Conservation (phyloP, 805 yeast species). For the Priceomyces melissophilus region DNA sequence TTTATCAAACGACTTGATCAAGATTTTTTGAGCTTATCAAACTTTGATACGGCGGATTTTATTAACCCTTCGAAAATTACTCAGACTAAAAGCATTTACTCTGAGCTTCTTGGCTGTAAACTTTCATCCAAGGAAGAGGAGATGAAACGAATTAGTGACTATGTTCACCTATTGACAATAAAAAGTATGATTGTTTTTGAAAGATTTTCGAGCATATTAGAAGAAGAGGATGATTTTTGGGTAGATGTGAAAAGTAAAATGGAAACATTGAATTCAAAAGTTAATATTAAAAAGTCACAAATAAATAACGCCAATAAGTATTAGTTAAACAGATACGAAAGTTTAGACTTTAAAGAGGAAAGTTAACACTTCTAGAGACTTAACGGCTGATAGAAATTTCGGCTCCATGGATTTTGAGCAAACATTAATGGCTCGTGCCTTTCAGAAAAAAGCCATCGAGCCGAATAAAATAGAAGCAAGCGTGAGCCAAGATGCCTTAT, state of each 20-base stretch:
- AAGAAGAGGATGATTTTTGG: slow-evolving; percentile 27
- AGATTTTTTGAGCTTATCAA: slow-evolving; percentile 19
- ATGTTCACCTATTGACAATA: slow-evolving; percentile 20
- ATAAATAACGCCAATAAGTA: no score
- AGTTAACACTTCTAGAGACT: no score
- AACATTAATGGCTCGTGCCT: no score
- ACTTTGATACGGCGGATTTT: slow-evolving; percentile 17
- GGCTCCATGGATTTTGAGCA: no score
- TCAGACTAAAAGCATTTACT: slow-evolving; percentile 16
- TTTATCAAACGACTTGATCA: slow-evolving; percentile 17
- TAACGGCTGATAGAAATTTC: no score
- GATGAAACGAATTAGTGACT: slow-evolving; percentile 13
- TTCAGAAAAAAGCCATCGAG: background rate
- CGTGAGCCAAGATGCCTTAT: background rate
- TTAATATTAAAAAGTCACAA: slow-evolving; percentile 1
- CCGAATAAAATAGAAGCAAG: background rate
- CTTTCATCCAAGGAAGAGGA: slow-evolving; percentile 7
- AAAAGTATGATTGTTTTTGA: slow-evolving; percentile 30
- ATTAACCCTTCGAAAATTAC: slow-evolving; percentile 15
- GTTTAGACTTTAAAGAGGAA: no score
- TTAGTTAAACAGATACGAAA: no score
- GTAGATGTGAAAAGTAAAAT: slow-evolving; percentile 16
- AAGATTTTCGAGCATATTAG: slow-evolving; percentile 18
- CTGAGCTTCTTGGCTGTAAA: slow-evolving; percentile 8
- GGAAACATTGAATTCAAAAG: slow-evolving; percentile 5